Conservation (phyloP, 148 eudicot genomes). For the Cornus suecica region DNA sequence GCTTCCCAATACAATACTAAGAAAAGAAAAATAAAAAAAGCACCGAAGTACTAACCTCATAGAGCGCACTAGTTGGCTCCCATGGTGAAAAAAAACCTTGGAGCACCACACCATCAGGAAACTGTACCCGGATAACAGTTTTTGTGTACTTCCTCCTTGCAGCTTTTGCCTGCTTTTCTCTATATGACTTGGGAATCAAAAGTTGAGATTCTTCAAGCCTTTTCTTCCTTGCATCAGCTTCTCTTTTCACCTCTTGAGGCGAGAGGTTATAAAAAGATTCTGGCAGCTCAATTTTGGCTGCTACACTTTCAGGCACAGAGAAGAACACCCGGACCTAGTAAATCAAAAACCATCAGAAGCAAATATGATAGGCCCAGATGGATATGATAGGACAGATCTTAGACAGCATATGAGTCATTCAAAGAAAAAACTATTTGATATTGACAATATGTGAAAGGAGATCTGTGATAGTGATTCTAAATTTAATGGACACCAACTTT, state of each 20-base stretch:
- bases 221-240: conserved; percentile 73
- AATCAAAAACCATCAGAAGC: conserved; percentile 4
- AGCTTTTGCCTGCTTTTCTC: conserved; percentile 92
- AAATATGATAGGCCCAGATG: not conserved
- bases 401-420: not conserved
- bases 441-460: too few relatives aligned
- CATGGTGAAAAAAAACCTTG: conserved; percentile 77
- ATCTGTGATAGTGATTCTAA: too few relatives aligned
- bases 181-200: conserved; percentile 80
- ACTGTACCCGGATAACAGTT: conserved; percentile 76
- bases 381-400: not conserved
- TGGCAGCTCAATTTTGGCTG: conserved; percentile 84
- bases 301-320: conserved; percentile 74
- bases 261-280: conserved; percentile 84
- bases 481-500: too few relatives aligned
- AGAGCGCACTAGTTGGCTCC: conserved; percentile 72
- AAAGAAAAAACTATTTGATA: not conserved
- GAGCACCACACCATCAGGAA: conserved; percentile 96
- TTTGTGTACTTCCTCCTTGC: conserved; percentile 54
- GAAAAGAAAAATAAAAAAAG: not conserved
- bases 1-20: not conserved
- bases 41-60: conserved; percentile 44
- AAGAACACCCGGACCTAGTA: conserved; percentile 70
- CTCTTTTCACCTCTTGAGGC: conserved; percentile 70
- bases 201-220: conserved; percentile 86